phyloP scores from a whole-genome alignment of 208 protist species.

The Crithidia expoeki region DNA sequence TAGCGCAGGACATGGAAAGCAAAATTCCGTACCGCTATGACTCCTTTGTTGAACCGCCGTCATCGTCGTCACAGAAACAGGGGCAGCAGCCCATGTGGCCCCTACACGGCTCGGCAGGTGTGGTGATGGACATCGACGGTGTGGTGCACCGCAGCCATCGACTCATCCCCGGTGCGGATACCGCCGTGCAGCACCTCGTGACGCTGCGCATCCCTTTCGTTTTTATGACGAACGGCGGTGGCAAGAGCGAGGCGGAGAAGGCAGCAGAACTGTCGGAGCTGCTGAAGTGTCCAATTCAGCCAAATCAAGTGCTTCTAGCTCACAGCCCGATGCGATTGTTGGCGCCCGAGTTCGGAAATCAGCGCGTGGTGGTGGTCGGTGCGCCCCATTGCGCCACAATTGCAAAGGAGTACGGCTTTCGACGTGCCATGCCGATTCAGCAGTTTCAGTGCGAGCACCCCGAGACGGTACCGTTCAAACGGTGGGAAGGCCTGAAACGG shows the following conservation, averaged over 20 bases:
- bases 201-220: constrained; percentile 78
- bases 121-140: constrained; percentile 89
- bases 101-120: constrained; percentile 71
- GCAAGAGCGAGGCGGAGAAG: constrained; percentile 70
- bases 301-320: constrained; percentile 66
- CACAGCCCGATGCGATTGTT: constrained; percentile 87
- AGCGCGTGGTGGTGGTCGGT: constrained; percentile 76
- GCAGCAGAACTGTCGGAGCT: constrained; percentile 69
- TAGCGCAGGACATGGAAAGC: constrained; percentile 57
- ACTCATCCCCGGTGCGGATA: constrained; percentile 75
- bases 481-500: constrained; percentile 47
- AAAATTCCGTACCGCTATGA: constrained; percentile 84
- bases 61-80: constrained; percentile 2
- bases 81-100: constrained; percentile 57
- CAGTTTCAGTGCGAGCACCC: constrained; percentile 81
- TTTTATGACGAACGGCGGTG: constrained; percentile 87
- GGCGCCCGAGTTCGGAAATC: constrained; percentile 42
- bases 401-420: constrained; percentile 75
- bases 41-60: constrained; percentile 32
- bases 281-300: constrained; percentile 54
- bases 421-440: constrained; percentile 63
- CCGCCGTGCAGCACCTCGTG: constrained; percentile 62
- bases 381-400: constrained; percentile 47
- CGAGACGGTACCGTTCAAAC: constrained; percentile 76
- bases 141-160: constrained; percentile 69